Evolutionary conservation across 2,329 filamentous ascomycete species (phyloP).

Genomic region (Xylariales sp.): DNA sequence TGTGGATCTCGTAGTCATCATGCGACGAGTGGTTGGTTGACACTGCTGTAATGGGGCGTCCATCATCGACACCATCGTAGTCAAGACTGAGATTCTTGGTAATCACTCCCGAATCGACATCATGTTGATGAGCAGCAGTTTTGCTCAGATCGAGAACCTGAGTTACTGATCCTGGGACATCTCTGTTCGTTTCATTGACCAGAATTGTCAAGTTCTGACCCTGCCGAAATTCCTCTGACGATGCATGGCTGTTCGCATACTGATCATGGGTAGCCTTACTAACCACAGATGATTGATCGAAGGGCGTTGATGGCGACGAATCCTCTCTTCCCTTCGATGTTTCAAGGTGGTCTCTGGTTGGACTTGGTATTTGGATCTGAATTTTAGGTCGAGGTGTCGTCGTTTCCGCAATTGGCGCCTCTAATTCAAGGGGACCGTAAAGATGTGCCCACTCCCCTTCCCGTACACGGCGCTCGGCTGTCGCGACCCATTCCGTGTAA

Average conservation of each 20-base stretch:
- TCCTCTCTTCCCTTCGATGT: constrained; percentile 4
- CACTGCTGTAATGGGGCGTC: too few relatives aligned
- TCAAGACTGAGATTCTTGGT: constrained; percentile 12
- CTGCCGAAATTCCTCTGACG: constrained; percentile 5
- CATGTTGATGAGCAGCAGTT: constrained; percentile 10
- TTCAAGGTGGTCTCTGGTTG: constrained; percentile 14
- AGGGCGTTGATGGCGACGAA: constrained; percentile 9
- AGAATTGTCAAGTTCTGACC: constrained; percentile 18
- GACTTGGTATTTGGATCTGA: constrained; percentile 22
- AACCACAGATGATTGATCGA: constrained; percentile 16
- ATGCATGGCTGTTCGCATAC: constrained; percentile 6
- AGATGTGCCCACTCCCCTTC: constrained; percentile 53
- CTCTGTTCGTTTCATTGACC: constrained; percentile 15
- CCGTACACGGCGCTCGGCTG: constrained; percentile 69
- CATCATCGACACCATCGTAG: constrained; percentile 14
- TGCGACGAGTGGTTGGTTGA: too few relatives aligned
- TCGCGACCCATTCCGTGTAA: constrained; percentile 76
- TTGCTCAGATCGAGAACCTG: constrained; percentile 11
- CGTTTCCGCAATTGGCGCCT: constrained; percentile 6
- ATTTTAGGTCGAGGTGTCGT: constrained; percentile 23
- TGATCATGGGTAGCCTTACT: constrained; percentile 2
- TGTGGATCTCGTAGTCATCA: too few relatives aligned
- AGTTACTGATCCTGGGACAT: constrained; percentile 5
- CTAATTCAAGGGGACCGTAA: neutral
- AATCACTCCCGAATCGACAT: constrained; percentile 11